Base-by-base conservation (phyloP, 805 yeast genomes). In the Schizosaccharomyces lindneri region DNA sequence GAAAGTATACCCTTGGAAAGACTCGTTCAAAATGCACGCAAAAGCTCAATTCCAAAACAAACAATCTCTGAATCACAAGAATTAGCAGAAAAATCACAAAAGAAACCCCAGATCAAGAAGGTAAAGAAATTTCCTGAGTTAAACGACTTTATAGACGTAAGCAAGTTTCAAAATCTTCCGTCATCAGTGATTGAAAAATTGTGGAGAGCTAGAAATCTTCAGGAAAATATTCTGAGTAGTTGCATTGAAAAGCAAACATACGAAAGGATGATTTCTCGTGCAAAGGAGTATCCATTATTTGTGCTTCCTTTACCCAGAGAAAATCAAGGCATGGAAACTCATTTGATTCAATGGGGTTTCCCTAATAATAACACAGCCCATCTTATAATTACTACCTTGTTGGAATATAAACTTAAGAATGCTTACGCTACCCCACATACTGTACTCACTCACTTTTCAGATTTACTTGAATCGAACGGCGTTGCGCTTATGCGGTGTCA, bases 381-480 rank as follows among this genome's bases (percentile, higher is more conserved):
- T 73, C 87, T 95, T 69, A 78, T 93, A 78, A 76, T 93, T 67
- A 93, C 98, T 1, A 82, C 96, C 0, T 77, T 93, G 65, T 89
- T 93, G 1, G 97, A 93, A 72, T 93, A 81, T 72, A 88, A 90
- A 71, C 77, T 88, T 36, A 96, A 90, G 69, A 81, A 80, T 62
- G 97, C 90, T 69, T 93, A 77, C 71, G 95, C 98, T 9, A 83
- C 87, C 69, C 97, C 98, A 0, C 97, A 93, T 71, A 87, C 97
- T 0, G 86, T 95, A 0, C 75, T 93, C 64, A 80, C 82, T 71
- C 85, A 90, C 75, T 97, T 90, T 73, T 80, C 83, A 55, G 96
- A 93, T 62, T 73, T 90, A 61, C 74, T 70, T 5, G 71, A 68
- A 15, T 76, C 77, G 17, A 83, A 85, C 64, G 81, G 76, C 0